Evolutionary conservation across 2,329 filamentous ascomycete species (phyloP).

Genomic region (Diaporthe ilicicola): DNA sequence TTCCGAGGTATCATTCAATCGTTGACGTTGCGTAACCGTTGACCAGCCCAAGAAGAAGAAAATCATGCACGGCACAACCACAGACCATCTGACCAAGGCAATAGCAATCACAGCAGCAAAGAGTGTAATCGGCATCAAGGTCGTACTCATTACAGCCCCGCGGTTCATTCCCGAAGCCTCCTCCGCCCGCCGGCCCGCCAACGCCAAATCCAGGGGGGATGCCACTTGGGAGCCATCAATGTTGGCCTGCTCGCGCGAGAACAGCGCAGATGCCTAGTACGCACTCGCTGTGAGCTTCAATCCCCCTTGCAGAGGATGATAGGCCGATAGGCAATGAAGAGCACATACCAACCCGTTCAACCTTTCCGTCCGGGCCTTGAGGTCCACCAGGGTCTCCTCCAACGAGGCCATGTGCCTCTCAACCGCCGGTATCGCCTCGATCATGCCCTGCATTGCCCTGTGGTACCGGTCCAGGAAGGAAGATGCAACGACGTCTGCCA

Average conservation of each 20-base stretch:
- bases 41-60: constrained; percentile 20
- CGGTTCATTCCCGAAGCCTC: constrained; percentile 37
- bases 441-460: constrained; percentile 34
- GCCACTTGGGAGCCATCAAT: constrained; percentile 33
- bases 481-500: constrained; percentile 18
- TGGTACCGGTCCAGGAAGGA: constrained; percentile 29
- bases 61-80: constrained; percentile 14
- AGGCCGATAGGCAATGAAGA: constrained; percentile 20
- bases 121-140: constrained; percentile 40
- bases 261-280: constrained; percentile 37
- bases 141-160: constrained; percentile 40
- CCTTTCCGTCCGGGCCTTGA: constrained; percentile 39
- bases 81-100: constrained; percentile 34
- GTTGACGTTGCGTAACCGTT: not conserved
- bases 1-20: not conserved
- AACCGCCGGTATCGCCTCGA: constrained; percentile 38
- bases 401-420: constrained; percentile 36
- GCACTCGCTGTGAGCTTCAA: constrained; percentile 29
- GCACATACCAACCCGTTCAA: constrained; percentile 38
- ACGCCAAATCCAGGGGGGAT: constrained; percentile 8
- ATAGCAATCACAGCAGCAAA: constrained; percentile 40
- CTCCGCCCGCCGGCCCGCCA: not conserved
- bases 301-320: constrained; percentile 26
- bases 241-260: constrained; percentile 39
- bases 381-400: constrained; percentile 37